Conservation (phyloP, 192 early-diverging fungal species). For the Haplosporangium gracile region DNA sequence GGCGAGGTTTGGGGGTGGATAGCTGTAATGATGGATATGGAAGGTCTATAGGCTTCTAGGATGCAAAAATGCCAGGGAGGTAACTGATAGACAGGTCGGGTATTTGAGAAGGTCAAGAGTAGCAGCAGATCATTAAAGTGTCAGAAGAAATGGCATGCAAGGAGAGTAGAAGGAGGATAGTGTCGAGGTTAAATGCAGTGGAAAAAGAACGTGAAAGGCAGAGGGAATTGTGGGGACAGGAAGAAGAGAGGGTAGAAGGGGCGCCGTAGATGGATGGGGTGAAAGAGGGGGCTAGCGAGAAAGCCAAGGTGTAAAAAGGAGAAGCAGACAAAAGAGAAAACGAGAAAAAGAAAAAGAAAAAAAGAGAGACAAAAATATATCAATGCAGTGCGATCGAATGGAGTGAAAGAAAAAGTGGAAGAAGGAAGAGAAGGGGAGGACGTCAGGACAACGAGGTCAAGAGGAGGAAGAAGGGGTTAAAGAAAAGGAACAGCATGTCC, state of each 20-base stretch:
- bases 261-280: not conserved
- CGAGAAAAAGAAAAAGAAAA: not conserved
- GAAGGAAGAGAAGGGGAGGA: too few relatives aligned
- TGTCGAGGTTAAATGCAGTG: not conserved
- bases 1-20: not conserved
- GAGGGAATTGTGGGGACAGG: not conserved
- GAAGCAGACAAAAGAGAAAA: not conserved
- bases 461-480: not conserved
- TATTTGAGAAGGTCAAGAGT: slow-evolving; percentile 9
- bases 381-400: not conserved
- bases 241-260: not conserved
- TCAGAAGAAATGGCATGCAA: not conserved
- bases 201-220: not conserved
- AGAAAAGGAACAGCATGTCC: not conserved
- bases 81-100: slow-evolving; percentile 1
- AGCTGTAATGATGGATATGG: not conserved
- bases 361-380: not conserved
- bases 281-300: not conserved
- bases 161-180: not conserved
- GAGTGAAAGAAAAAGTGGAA: not conserved
- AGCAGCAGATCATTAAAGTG: not conserved
- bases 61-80: not conserved
- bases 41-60: not conserved
- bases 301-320: not conserved
- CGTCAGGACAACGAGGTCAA: not conserved